Conservation (phyloP, 2,329 filamentous ascomycete genomes). For the Fonsecaea nubica region DNA sequence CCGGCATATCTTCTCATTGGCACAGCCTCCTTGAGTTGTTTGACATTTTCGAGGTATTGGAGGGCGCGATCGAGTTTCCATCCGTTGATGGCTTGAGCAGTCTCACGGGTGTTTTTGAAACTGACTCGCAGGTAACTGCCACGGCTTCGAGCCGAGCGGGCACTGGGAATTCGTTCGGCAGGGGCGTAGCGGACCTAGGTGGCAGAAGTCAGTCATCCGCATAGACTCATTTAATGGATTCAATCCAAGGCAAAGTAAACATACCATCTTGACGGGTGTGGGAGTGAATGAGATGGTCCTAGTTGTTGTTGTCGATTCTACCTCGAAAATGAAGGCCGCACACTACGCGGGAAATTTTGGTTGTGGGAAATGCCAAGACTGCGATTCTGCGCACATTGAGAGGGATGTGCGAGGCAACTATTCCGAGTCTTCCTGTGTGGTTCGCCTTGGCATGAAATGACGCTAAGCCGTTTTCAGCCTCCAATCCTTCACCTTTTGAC, state of each 20-base stretch:
- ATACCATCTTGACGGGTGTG: slow-evolving; percentile 38
- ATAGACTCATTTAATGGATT: slow-evolving; percentile 2
- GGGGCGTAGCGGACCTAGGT: slow-evolving; percentile 91
- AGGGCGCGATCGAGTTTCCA: slow-evolving; percentile 97
- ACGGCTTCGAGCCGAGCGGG: slow-evolving; percentile 96
- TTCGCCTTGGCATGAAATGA: not conserved
- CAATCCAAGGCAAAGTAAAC: not conserved
- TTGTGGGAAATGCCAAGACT: slow-evolving; percentile 28
- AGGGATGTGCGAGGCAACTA: not conserved
- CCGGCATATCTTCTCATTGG: slow-evolving; percentile 98
- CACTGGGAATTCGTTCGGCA: slow-evolving; percentile 76
- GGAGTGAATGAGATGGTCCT: slow-evolving; percentile 33
- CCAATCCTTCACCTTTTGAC: not conserved
- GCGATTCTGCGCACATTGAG: not conserved
- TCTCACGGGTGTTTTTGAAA: slow-evolving; percentile 99
- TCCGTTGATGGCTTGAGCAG: slow-evolving; percentile 98
- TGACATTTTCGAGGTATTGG: slow-evolving; percentile 97
- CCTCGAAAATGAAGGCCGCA: slow-evolving; percentile 23
- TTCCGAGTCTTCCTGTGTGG: not conserved
- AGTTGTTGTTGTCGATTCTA: slow-evolving; percentile 33
- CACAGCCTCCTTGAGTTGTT: slow-evolving; percentile 95
- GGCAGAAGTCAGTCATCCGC: slow-evolving; percentile 22
- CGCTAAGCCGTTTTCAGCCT: not conserved
- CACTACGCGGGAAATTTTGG: slow-evolving; percentile 25
- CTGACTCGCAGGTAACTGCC: slow-evolving; percentile 98